These are phyloP conservation scores for Cryomyces minteri DNA, from an alignment of 495 filamentous ascomycete genomes.

Conservation along the genomic window DNA sequence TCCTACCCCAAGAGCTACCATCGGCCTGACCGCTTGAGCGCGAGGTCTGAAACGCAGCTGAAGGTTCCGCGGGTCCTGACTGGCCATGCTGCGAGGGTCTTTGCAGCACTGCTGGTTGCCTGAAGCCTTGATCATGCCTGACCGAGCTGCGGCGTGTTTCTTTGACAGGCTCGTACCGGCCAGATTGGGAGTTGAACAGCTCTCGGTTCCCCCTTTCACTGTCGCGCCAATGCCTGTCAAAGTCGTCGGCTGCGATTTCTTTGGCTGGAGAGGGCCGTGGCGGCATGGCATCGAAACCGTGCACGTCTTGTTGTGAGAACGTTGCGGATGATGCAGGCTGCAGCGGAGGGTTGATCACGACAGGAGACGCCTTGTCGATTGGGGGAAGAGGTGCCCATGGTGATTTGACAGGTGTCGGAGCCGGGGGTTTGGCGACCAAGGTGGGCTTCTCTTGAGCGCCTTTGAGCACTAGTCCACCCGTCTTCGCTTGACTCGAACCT, in stretches of 20 bases:
- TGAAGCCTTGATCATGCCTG: slow-evolving; percentile 43
- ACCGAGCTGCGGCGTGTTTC: slow-evolving; percentile 53
- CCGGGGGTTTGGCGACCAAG: slow-evolving; percentile 61
- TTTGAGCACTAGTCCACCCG: slow-evolving; percentile 32
- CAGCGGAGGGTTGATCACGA: slow-evolving; percentile 29
- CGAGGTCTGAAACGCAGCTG: slow-evolving; percentile 75
- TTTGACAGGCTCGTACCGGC: slow-evolving; percentile 77
- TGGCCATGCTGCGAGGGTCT: slow-evolving; percentile 37
- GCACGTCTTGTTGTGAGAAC: slow-evolving; percentile 11
- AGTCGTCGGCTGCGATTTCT: slow-evolving; percentile 89
- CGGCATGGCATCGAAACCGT: slow-evolving; percentile 24
- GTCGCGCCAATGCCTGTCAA: slow-evolving; percentile 74
- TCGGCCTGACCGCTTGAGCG: slow-evolving; percentile 46
- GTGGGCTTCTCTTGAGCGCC: slow-evolving; percentile 58
- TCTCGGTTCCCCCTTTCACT: slow-evolving; percentile 44
- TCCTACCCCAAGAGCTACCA: slow-evolving; percentile 46
- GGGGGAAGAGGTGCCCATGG: slow-evolving; percentile 81
- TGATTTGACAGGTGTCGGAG: slow-evolving; percentile 61
- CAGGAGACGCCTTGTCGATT: slow-evolving; percentile 60
- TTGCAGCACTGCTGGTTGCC: slow-evolving; percentile 69
- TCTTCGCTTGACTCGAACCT: slow-evolving; percentile 9
- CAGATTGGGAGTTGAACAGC: slow-evolving; percentile 85
- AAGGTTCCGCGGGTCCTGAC: slow-evolving; percentile 68
- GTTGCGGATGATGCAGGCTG: slow-evolving; percentile 12
- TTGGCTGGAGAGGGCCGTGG: slow-evolving; percentile 36